phyloP scores from a whole-genome alignment of 164 flowering plant genomes.

The grape (Vitis vinifera) region ASM3070453v1 NC_081812.1:15476501-15477000 shows the following conservation, averaged over 20 bases:
- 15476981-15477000: too few relatives aligned
- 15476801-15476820: slow-evolving; percentile 96
- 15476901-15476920: too few relatives aligned
- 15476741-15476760: slow-evolving; percentile 1
- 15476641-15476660: not conserved
- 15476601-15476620: not conserved
- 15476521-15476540: too few relatives aligned
- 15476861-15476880: too few relatives aligned
- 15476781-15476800: slow-evolving; percentile 65
- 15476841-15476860: not conserved
- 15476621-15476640: not conserved
- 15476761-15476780: slow-evolving; percentile 93
- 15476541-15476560: not conserved
- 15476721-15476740: not conserved
- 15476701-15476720: not conserved
- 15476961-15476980: too few relatives aligned
- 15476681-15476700: not conserved
- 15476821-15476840: slow-evolving; percentile 64
- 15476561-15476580: not conserved
- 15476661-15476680: not conserved
- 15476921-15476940: too few relatives aligned
- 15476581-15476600: too few relatives aligned
- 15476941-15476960: too few relatives aligned
- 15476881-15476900: too few relatives aligned
- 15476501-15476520: too few relatives aligned